Evolutionary conservation across 2,329 filamentous ascomycete genomes (phyloP).

Genomic region (Anisogramma anomala): DNA sequence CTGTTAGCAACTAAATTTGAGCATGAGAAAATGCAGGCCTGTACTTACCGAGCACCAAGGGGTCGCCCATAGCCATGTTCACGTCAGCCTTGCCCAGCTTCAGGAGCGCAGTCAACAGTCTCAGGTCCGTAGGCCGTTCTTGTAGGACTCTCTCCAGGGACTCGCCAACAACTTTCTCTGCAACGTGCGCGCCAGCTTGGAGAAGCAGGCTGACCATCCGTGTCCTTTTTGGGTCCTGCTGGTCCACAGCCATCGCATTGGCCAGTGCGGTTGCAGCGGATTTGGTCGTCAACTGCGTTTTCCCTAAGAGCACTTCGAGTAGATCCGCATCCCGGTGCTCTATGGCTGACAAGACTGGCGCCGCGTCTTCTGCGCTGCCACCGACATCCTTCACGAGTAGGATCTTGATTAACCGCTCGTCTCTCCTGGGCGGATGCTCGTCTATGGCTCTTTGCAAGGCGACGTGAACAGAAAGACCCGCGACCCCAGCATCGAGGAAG

Average conservation of each 20-base stretch:
- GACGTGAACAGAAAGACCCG: constrained; percentile 34
- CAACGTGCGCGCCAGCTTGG: constrained; percentile 27
- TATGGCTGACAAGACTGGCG: constrained; percentile 37
- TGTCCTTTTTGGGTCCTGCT: constrained; percentile 29
- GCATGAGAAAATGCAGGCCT: too few species aligned
- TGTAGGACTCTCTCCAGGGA: constrained; percentile 33
- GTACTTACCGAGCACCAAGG: constrained; percentile 27
- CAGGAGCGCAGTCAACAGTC: constrained; percentile 36
- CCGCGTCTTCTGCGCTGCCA: constrained; percentile 41
- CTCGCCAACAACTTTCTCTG: constrained; percentile 29
- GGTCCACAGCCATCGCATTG: constrained; percentile 34
- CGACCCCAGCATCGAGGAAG: constrained; percentile 38
- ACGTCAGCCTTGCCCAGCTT: constrained; percentile 41
- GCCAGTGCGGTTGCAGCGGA: constrained; percentile 37
- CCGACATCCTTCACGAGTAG: constrained; percentile 41
- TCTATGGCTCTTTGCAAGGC: constrained; percentile 42
- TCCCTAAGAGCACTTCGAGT: constrained; percentile 32
- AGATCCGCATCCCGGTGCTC: constrained; percentile 35
- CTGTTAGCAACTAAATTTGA: constrained; percentile 8
- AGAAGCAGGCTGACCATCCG: constrained; percentile 38
- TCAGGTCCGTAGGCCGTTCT: constrained; percentile 37
- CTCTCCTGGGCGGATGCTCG: constrained; percentile 34
- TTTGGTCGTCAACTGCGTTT: constrained; percentile 31
- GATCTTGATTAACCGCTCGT: constrained; percentile 40
- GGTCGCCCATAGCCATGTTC: constrained; percentile 35